Evolutionary conservation across 2,329 filamentous ascomycete species (phyloP).

Genomic region (Cadophora luteo-olivacea): DNA sequence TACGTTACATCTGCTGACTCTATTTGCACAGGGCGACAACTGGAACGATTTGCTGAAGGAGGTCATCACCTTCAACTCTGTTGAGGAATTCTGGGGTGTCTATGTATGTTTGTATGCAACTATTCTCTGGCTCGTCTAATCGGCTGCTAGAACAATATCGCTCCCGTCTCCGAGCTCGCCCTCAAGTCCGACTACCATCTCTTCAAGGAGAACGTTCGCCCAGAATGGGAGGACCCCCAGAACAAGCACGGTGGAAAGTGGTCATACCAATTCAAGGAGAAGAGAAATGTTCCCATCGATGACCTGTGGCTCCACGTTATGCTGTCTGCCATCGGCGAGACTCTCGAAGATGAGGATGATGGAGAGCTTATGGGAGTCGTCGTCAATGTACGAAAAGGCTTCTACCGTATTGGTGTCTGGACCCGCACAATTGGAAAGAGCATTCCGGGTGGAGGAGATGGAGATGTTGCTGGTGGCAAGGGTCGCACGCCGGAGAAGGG

Average conservation of each 20-base stretch:
- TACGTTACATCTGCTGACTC: conserved; percentile 36
- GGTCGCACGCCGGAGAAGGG: conserved; percentile 82
- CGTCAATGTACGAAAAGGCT: conserved; percentile 97
- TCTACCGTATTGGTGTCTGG: conserved; percentile 98
- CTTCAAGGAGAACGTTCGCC: conserved; percentile 96
- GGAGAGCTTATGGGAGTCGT: conserved; percentile 99
- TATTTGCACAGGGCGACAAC: conserved; percentile 77
- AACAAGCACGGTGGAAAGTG: conserved; percentile 99
- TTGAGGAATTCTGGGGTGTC: conserved; percentile 99
- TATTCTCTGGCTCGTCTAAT: conserved; percentile 21
- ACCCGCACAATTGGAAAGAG: conserved; percentile 91
- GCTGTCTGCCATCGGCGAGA: conserved; percentile 96
- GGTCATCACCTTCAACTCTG: conserved; percentile 97
- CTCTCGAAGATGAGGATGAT: conserved; percentile 94
- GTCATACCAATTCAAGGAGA: conserved; percentile 98
- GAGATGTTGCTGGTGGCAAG: conserved; percentile 76
- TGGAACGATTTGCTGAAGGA: conserved; percentile 99
- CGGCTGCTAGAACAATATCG: conserved; percentile 87
- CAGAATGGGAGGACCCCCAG: conserved; percentile 97
- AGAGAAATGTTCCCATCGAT: conserved; percentile 89
- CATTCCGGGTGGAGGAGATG: conserved; percentile 76
- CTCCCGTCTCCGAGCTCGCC: conserved; percentile 90
- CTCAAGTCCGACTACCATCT: conserved; percentile 99
- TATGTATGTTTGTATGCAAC: conserved; percentile 71
- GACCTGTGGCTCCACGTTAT: conserved; percentile 97